Percentiles rank a stretch among this genome's conserved stretches.
Conservation (phyloP, 805 yeast species). For the Saccharomycopsis javanensis region DNA sequence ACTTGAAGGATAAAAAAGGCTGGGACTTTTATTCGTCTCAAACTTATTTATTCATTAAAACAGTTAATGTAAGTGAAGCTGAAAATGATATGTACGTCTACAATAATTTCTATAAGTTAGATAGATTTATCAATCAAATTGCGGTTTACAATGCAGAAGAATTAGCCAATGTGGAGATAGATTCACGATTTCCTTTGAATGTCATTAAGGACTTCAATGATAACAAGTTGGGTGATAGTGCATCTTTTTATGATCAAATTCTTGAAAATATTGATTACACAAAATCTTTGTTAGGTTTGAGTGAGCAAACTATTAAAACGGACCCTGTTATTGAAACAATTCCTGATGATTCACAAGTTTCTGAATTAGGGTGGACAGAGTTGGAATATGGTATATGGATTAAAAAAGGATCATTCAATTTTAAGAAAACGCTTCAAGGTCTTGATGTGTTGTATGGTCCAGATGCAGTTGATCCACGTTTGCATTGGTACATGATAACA, state of each 20-base stretch:
- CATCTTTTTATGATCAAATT: conserved; percentile 14
- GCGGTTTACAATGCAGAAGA: conserved; percentile 8
- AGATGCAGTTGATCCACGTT: conserved; percentile 59
- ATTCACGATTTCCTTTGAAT: conserved; percentile 1
- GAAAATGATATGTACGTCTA: conserved; percentile 10
- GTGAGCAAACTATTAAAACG: not conserved
- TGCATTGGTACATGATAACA: conserved; percentile 42
- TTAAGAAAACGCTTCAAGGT: conserved; percentile 36
- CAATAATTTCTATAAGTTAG: conserved; percentile 8
- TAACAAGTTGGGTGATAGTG: not conserved
- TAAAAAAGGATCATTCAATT: conserved; percentile 35
- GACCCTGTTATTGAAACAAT: not conserved
- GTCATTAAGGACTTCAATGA: conserved; percentile 12
- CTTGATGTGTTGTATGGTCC: conserved; percentile 54
- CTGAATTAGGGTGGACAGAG: conserved; percentile 13
- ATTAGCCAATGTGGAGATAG: not conserved
- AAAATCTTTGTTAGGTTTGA: not conserved
- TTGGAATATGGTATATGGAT: conserved; percentile 48
- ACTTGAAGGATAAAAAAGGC: conserved; percentile 7
- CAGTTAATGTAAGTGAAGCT: conserved; percentile 11
- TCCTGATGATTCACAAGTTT: conserved; percentile 1
- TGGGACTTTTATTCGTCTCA: conserved; percentile 12
- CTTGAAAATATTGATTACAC: conserved; percentile 9
- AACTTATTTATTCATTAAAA: conserved; percentile 14
- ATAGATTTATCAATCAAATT: conserved; percentile 11